Percentiles rank a stretch among this genome's conserved stretches.
phyloP scores from a whole-genome alignment of 1,284 basidiomycete genomes.

The Marasmius sp. region DNA sequence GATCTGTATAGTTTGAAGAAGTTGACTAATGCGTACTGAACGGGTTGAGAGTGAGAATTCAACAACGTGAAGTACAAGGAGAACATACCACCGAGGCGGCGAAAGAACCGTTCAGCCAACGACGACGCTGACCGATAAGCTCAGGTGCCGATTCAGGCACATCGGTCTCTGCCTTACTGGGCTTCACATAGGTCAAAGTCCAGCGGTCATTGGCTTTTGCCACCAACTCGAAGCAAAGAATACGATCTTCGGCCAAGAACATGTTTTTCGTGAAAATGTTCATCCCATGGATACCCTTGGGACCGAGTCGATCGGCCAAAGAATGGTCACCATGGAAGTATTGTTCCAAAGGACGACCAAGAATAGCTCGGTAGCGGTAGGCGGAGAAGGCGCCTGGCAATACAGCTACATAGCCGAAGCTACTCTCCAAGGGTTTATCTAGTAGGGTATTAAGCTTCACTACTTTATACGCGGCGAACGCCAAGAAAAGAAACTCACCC shows the following conservation, averaged over 20 bases:
- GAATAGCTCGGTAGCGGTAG: constrained; percentile 89
- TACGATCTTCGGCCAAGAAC: constrained; percentile 95
- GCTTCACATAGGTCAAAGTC: constrained; percentile 94
- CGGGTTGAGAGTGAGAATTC: background rate
- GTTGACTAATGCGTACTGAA: constrained; percentile 86
- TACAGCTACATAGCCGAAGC: constrained; percentile 95
- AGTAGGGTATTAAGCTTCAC: background rate
- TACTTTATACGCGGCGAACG: background rate
- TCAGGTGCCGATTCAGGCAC: constrained; percentile 90
- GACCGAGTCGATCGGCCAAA: constrained; percentile 86
- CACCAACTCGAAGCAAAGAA: constrained; percentile 95
- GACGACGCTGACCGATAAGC: constrained; percentile 92
- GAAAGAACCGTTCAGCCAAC: constrained; percentile 97
- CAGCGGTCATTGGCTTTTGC: constrained; percentile 87
- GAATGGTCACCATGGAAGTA: constrained; percentile 99
- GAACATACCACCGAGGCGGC: constrained; percentile 86
- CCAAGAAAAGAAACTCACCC: constrained; percentile 42
- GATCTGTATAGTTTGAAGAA: constrained; percentile 91
- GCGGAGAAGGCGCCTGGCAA: constrained; percentile 96
- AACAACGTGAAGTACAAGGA: background rate
- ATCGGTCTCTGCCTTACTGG: constrained; percentile 93
- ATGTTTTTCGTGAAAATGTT: constrained; percentile 97
- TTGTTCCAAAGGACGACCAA: constrained; percentile 90
- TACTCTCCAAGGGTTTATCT: constrained; percentile 93
- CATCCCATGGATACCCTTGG: constrained; percentile 97